Evolutionary conservation across 345 rosid species (phyloP).

Genomic region (Barbarea vulgaris): DNA sequence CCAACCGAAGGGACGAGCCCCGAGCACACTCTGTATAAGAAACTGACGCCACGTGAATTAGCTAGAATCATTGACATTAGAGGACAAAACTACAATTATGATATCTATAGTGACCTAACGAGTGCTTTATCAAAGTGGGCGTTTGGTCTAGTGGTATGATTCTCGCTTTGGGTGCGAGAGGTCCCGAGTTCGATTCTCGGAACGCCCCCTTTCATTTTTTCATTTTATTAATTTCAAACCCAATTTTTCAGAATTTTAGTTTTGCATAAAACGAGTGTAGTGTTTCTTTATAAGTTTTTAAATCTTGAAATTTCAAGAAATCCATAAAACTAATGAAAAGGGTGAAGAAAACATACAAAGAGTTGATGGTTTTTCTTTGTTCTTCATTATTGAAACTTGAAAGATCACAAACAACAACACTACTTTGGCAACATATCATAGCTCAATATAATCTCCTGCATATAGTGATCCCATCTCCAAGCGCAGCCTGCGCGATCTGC

Average conservation of each 20-base stretch:
- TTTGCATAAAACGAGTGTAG: neutral
- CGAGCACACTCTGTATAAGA: too few species aligned
- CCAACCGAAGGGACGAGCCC: too few species aligned
- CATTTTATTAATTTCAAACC: neutral
- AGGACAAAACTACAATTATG: too few species aligned
- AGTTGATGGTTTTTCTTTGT: neutral
- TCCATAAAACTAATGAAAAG: neutral
- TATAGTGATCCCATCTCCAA: slow-evolving; percentile 62
- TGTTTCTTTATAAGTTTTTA: neutral
- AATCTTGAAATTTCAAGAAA: neutral
- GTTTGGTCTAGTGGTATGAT: slow-evolving; percentile 90
- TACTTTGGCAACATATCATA: neutral
- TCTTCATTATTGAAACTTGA: neutral
- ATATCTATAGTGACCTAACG: too few species aligned
- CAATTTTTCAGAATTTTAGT: neutral
- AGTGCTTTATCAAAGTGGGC: too few species aligned
- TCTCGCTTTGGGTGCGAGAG: slow-evolving; percentile 93
- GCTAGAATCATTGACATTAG: too few species aligned
- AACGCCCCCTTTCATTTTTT: slow-evolving; percentile 51
- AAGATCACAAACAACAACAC: neutral
- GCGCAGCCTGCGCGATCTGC: slow-evolving; percentile 52
- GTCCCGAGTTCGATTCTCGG: slow-evolving; percentile 81
- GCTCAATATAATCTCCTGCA: slow-evolving; percentile 46
- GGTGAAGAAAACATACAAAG: neutral
- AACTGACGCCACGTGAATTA: too few species aligned